Evolutionary conservation across 2,329 filamentous ascomycete genomes (phyloP).

Genomic region (Neofusicoccum ribis): DNA sequence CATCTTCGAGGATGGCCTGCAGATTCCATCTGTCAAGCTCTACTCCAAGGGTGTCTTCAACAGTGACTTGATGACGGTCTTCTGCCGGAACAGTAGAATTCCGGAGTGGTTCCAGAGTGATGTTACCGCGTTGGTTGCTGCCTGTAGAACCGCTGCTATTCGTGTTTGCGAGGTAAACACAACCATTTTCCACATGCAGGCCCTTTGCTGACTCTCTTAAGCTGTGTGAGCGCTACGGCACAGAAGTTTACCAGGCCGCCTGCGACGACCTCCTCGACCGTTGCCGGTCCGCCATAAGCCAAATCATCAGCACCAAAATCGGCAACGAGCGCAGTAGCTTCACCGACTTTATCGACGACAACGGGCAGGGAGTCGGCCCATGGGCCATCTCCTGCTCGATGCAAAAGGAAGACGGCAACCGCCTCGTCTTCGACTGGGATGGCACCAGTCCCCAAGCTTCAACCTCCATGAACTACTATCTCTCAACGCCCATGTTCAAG

Average conservation of each 20-base stretch:
- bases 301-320: constrained; percentile 50
- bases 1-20: constrained; percentile 52
- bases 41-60: constrained; percentile 49
- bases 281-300: constrained; percentile 47
- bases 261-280: constrained; percentile 47
- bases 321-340: constrained; percentile 45
- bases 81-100: constrained; percentile 51
- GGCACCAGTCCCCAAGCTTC: constrained; percentile 51
- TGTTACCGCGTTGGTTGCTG: constrained; percentile 48
- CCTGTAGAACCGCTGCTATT: constrained; percentile 47
- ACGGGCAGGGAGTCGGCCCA: constrained; percentile 48
- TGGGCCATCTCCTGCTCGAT: constrained; percentile 52
- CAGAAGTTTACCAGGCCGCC: constrained; percentile 48
- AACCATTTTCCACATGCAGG: fast-evolving
- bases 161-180: constrained; percentile 42
- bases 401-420: constrained; percentile 43
- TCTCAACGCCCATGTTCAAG: constrained; percentile 53
- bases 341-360: constrained; percentile 53
- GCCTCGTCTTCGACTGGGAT: constrained; percentile 51
- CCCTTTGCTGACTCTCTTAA: background rate
- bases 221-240: constrained; percentile 47
- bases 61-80: constrained; percentile 44
- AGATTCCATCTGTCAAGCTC: constrained; percentile 52
- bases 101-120: constrained; percentile 53
- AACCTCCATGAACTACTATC: constrained; percentile 51